phyloP scores from a whole-genome alignment of 176 grass and related monocot genomes.

The Tillandsia leiboldiana region DNA sequence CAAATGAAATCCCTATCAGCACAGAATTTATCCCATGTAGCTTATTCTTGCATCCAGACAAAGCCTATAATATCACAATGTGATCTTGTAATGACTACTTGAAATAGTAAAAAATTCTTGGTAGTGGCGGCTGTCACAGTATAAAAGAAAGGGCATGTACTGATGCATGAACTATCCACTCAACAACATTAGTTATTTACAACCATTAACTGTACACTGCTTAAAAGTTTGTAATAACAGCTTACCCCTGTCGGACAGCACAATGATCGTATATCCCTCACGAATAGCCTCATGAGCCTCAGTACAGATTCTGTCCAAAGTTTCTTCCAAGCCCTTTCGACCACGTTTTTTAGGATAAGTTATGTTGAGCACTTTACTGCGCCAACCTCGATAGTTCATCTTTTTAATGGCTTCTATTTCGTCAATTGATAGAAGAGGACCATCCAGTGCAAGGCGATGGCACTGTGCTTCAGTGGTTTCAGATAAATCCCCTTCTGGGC shows the following conservation, averaged over 20 bases:
- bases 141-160: no score
- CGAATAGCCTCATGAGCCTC: slow-evolving; percentile 75
- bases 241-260: slow-evolving; percentile 97
- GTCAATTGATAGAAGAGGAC: slow-evolving; percentile 70
- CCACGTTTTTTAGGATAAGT: slow-evolving; percentile 78
- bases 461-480: slow-evolving; percentile 90
- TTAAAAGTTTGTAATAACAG: slow-evolving; percentile 5
- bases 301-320: slow-evolving; percentile 77
- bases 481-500: slow-evolving; percentile 88
- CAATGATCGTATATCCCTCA: slow-evolving; percentile 73
- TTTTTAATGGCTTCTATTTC: slow-evolving; percentile 98
- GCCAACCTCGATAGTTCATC: slow-evolving; percentile 90
- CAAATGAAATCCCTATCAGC: no score
- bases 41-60: no score
- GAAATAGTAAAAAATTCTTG: no score
- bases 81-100: no score
- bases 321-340: slow-evolving; percentile 62
- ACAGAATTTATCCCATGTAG: no score
- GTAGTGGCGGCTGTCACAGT: no score
- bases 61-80: no score
- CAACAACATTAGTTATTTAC: no score
- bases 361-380: slow-evolving; percentile 76
- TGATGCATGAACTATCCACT: no score
- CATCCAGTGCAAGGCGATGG: slow-evolving; percentile 66
- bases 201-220: neutral